A percentile compares a stretch with the other conserved stretches of the same genome.
Conservation (phyloP, 2,329 filamentous ascomycete genomes). For the Colletotrichum plurivorum region DNA sequence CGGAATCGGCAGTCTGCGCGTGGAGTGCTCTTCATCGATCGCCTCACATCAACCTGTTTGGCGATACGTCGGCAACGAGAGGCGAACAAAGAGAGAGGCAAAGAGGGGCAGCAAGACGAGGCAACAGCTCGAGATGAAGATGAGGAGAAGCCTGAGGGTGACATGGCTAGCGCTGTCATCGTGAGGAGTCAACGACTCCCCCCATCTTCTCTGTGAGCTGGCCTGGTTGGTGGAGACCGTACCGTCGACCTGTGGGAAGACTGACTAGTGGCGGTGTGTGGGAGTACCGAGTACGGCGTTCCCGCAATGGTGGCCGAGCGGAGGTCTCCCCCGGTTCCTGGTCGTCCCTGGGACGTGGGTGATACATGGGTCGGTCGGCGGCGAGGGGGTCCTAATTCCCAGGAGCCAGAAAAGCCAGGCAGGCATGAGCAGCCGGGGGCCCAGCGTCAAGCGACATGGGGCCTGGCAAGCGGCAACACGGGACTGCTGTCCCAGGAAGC, state of each 20-base stretch:
- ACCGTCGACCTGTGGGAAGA: slow-evolving; percentile 12
- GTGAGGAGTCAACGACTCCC: slow-evolving; percentile 19
- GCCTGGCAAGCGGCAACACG: slow-evolving; percentile 27
- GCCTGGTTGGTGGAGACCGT: slow-evolving; percentile 10
- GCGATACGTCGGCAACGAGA: not conserved
- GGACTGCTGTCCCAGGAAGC: slow-evolving; percentile 28
- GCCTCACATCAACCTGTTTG: not conserved
- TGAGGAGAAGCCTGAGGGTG: slow-evolving; percentile 29
- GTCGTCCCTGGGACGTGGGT: slow-evolving; percentile 39
- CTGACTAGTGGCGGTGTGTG: not conserved
- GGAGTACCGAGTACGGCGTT: slow-evolving; percentile 28
- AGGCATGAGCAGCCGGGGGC: slow-evolving; percentile 29
- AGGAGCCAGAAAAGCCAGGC: slow-evolving; percentile 26
- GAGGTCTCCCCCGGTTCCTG: slow-evolving; percentile 36
- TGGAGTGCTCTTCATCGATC: not conserved
- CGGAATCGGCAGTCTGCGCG: slow-evolving; percentile 23
- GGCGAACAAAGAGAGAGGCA: not conserved
- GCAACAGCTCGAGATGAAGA: slow-evolving; percentile 3
- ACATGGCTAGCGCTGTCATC: slow-evolving; percentile 29
- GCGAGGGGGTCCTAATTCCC: slow-evolving; percentile 33
- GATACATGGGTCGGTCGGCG: slow-evolving; percentile 38
- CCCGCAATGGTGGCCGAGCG: slow-evolving; percentile 28
- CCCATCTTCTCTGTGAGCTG: slow-evolving; percentile 22
- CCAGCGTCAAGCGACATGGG: slow-evolving; percentile 34
- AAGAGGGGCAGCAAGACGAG: not conserved